These are phyloP conservation scores for Eucalyptus virginea DNA, from an alignment of 345 rosid genomes.

Conservation along the genomic window DNA sequence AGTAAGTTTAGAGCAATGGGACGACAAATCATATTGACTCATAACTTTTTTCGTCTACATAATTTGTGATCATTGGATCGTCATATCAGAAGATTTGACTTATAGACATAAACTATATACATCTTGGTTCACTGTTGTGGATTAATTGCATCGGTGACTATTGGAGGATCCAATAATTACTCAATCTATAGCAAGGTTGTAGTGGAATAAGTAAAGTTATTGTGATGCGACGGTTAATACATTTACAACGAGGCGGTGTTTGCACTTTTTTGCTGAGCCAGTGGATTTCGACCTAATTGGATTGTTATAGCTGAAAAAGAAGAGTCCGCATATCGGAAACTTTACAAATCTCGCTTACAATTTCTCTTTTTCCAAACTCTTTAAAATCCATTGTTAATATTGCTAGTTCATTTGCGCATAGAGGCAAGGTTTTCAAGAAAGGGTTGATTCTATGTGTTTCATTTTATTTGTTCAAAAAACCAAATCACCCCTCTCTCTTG, in stretches of 20 bases:
- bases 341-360: background rate
- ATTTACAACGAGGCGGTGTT: background rate
- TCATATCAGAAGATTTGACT: rapidly evolving
- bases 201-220: background rate
- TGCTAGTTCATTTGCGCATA: background rate
- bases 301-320: background rate
- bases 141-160: background rate
- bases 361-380: background rate
- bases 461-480: background rate
- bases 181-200: background rate
- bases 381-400: background rate
- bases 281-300: background rate
- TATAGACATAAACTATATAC: background rate
- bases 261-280: background rate
- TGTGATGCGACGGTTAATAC: rapidly evolving
- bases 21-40: background rate
- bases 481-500: background rate
- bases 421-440: background rate
- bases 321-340: background rate
- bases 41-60: background rate
- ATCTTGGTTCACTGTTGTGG: rapidly evolving
- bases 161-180: background rate
- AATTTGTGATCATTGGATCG: background rate
- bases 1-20: background rate
- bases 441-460: background rate